A percentile compares a stretch with the other conserved stretches of the same genome.
Evolutionary conservation across 495 filamentous ascomycete genomes (phyloP).

Genomic region (Tuber magnatum): DNA sequence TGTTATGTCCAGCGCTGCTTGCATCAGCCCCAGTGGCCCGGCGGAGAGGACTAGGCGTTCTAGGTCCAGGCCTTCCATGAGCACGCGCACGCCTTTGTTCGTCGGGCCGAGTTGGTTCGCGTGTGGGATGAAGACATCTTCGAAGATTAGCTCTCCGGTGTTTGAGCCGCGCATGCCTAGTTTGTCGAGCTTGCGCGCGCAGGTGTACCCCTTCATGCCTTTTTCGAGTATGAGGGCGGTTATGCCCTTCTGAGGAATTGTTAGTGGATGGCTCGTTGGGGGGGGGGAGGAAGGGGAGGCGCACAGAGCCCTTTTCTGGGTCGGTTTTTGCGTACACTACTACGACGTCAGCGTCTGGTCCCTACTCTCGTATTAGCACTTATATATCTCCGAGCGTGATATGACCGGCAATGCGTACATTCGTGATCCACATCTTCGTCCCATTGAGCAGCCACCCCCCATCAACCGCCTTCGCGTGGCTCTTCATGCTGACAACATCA

Average conservation of each 20-base stretch:
- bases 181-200: slow-evolving; percentile 89
- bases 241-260: slow-evolving; percentile 62
- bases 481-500: slow-evolving; percentile 95
- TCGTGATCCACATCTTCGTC: slow-evolving; percentile 99
- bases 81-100: slow-evolving; percentile 75
- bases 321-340: slow-evolving; percentile 94
- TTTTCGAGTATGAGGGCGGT: slow-evolving; percentile 84
- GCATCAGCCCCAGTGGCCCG: slow-evolving; percentile 91
- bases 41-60: slow-evolving; percentile 89
- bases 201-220: slow-evolving; percentile 66
- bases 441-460: slow-evolving; percentile 83
- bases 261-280: neutral
- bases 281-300: neutral
- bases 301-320: slow-evolving; percentile 59
- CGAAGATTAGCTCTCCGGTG: slow-evolving; percentile 90
- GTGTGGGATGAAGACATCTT: slow-evolving; percentile 80
- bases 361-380: slow-evolving; percentile 44
- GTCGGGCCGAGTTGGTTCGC: slow-evolving; percentile 73
- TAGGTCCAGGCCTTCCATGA: slow-evolving; percentile 95
- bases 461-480: slow-evolving; percentile 61
- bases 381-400: neutral
- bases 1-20: slow-evolving; percentile 76
- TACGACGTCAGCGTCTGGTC: slow-evolving; percentile 81
- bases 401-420: slow-evolving; percentile 48
- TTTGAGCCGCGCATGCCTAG: slow-evolving; percentile 96